phyloP scores from a whole-genome alignment of 176 grass and related monocot species.

The Musa schizocarpa region DNA sequence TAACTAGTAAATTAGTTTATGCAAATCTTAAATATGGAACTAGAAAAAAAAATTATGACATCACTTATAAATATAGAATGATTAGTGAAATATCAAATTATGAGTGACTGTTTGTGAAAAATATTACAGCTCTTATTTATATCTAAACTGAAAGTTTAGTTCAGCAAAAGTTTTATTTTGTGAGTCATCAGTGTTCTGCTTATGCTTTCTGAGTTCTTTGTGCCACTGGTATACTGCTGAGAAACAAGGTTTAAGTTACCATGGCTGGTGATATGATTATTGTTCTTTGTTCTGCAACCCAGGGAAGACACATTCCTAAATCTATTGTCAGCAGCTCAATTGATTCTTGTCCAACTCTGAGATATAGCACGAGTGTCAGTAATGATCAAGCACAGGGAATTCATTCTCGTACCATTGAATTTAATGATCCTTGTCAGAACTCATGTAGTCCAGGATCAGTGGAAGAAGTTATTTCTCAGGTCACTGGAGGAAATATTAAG shows the following conservation, averaged over 20 bases:
- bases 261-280: not conserved
- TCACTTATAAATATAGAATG: not conserved
- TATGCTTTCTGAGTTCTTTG: not conserved
- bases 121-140: not conserved
- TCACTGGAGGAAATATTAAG: constrained; percentile 23
- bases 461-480: constrained; percentile 70
- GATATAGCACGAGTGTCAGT: constrained; percentile 34
- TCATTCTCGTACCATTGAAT: constrained; percentile 31
- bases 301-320: constrained; percentile 26
- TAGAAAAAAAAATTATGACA: too few relatives aligned
- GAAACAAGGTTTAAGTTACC: not conserved
- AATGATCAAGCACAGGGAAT: constrained; percentile 34
- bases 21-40: too few relatives aligned
- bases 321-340: constrained; percentile 10
- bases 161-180: not conserved
- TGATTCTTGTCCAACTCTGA: constrained; percentile 26
- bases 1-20: too few relatives aligned
- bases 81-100: not conserved
- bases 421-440: constrained; percentile 28
- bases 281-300: constrained; percentile 4
- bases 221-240: not conserved
- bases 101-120: not conserved
- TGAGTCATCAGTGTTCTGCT: not conserved
- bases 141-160: not conserved
- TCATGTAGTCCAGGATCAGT: constrained; percentile 47